A percentile compares a stretch with the other conserved stretches of the same genome.
Evolutionary conservation across 352 stramenopile genomes (phyloP).

Genomic region (Globisporangium middletonii): DNA sequence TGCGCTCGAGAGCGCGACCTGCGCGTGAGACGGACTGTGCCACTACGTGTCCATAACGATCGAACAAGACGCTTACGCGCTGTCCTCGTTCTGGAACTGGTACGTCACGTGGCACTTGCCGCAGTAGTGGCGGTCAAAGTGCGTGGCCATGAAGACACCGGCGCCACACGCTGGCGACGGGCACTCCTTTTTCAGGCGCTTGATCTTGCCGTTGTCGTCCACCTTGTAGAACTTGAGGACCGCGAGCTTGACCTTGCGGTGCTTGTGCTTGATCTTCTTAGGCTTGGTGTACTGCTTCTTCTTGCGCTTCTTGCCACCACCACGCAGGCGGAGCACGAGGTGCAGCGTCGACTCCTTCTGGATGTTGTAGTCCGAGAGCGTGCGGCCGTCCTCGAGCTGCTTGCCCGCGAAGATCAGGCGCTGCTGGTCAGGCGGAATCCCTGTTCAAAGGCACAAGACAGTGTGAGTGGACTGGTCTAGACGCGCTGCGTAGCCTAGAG

Average conservation of each 20-base stretch:
- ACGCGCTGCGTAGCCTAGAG: too few species aligned
- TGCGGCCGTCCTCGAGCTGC: conserved; percentile 97
- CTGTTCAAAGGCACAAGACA: conserved; percentile 14
- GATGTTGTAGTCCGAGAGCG: conserved; percentile 93
- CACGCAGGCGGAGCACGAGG: conserved; percentile 95
- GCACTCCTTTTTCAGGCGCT: conserved; percentile 97
- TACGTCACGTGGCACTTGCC: conserved; percentile 98
- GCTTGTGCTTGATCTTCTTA: conserved; percentile 98
- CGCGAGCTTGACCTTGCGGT: conserved; percentile 96
- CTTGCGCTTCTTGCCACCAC: conserved; percentile 98
- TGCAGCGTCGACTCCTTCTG: conserved; percentile 97
- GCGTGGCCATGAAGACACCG: conserved; percentile 99
- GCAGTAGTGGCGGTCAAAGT: conserved; percentile 99
- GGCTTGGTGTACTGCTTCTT: conserved; percentile 99
- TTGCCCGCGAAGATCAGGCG: conserved; percentile 99
- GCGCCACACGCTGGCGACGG: conserved; percentile 92
- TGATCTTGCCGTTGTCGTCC: conserved; percentile 95
- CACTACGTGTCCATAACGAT: conserved; percentile 1
- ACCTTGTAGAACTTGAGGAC: conserved; percentile 98
- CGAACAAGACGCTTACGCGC: conserved; percentile 28
- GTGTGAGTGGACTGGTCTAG: too few species aligned
- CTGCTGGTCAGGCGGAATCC: conserved; percentile 99
- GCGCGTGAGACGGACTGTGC: background rate
- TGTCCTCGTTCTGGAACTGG: conserved; percentile 83
- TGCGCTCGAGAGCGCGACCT: background rate